Percentiles rank a stretch among this genome's conserved stretches.
Evolutionary conservation across 2,329 filamentous ascomycete genomes (phyloP).

Genomic region (Exophiala alcalophila): DNA sequence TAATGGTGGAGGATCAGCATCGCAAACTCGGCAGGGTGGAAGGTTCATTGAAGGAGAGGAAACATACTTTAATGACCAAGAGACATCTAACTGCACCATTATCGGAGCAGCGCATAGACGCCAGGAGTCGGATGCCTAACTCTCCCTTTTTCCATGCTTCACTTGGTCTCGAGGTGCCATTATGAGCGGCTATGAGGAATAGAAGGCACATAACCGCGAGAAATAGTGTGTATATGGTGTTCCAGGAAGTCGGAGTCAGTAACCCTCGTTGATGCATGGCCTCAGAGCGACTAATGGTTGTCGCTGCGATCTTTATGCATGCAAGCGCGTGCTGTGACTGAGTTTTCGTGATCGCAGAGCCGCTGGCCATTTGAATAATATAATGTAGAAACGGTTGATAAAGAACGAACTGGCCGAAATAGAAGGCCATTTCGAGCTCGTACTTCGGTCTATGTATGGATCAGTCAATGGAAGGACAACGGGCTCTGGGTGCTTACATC

Average conservation of each 20-base stretch:
- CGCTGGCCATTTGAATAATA: slow-evolving; percentile 58
- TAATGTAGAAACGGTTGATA: slow-evolving; percentile 29
- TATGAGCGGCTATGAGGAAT: slow-evolving; percentile 27
- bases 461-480: not conserved
- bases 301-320: slow-evolving; percentile 27
- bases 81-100: slow-evolving; percentile 22
- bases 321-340: slow-evolving; percentile 41
- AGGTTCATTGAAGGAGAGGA: not conserved
- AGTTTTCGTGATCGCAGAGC: slow-evolving; percentile 60
- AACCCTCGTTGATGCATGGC: slow-evolving; percentile 21
- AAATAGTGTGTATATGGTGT: slow-evolving; percentile 25
- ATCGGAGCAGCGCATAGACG: slow-evolving; percentile 21
- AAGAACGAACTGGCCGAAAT: slow-evolving; percentile 22
- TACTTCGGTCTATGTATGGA: slow-evolving; percentile 13
- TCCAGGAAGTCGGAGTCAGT: slow-evolving; percentile 20
- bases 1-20: not conserved
- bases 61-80: slow-evolving; percentile 17
- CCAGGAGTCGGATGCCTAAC: slow-evolving; percentile 22
- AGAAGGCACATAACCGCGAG: slow-evolving; percentile 26
- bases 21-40: too few relatives aligned
- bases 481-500: slow-evolving; percentile 3
- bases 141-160: slow-evolving; percentile 27
- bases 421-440: slow-evolving; percentile 23
- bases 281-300: slow-evolving; percentile 20
- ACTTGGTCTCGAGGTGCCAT: slow-evolving; percentile 27